phyloP scores from a whole-genome alignment of 2,329 filamentous ascomycete genomes.

The Pyrenochaeta sp. region DNA sequence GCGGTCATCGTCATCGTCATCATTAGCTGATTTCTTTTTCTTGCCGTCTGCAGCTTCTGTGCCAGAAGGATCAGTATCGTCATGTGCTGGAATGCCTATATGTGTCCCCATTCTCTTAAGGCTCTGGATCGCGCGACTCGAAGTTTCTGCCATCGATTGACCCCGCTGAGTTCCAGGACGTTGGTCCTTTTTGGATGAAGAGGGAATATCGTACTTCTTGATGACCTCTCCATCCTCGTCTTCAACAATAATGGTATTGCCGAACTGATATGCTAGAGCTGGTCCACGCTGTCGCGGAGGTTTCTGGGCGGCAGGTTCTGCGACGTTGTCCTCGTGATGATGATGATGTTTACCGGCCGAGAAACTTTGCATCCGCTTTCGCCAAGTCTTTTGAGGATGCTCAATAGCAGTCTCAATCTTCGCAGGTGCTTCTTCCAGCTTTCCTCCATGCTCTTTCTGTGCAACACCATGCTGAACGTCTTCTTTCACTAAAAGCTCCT shows the following conservation, averaged over 20 bases:
- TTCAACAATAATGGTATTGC: conserved; percentile 89
- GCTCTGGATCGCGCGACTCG: conserved; percentile 53
- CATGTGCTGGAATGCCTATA: conserved; percentile 53
- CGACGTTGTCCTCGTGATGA: conserved; percentile 42
- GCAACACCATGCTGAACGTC: conserved; percentile 53
- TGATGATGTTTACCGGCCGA: conserved; percentile 53
- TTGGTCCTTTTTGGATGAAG: conserved; percentile 52
- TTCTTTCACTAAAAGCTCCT: conserved; percentile 63
- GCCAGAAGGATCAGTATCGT: conserved; percentile 35
- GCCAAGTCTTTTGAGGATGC: conserved; percentile 52
- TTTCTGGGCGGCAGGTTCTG: conserved; percentile 44
- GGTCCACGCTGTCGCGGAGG: conserved; percentile 65
- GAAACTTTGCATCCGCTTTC: conserved; percentile 58
- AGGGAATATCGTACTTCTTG: conserved; percentile 80
- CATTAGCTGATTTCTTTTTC: conserved; percentile 46
- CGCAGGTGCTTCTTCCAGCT: conserved; percentile 41
- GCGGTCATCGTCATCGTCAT: conserved; percentile 71
- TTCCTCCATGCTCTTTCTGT: conserved; percentile 59
- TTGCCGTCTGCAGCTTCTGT: conserved; percentile 25
- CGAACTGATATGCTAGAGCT: conserved; percentile 85
- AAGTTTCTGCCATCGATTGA: conserved; percentile 40
- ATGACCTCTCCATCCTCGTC: conserved; percentile 87
- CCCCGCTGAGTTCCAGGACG: conserved; percentile 41
- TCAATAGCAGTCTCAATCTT: conserved; percentile 50
- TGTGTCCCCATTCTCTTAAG: conserved; percentile 63